Evolutionary conservation across 2,329 filamentous ascomycete species (phyloP).

Genomic region (Diaporthe velutina): DNA sequence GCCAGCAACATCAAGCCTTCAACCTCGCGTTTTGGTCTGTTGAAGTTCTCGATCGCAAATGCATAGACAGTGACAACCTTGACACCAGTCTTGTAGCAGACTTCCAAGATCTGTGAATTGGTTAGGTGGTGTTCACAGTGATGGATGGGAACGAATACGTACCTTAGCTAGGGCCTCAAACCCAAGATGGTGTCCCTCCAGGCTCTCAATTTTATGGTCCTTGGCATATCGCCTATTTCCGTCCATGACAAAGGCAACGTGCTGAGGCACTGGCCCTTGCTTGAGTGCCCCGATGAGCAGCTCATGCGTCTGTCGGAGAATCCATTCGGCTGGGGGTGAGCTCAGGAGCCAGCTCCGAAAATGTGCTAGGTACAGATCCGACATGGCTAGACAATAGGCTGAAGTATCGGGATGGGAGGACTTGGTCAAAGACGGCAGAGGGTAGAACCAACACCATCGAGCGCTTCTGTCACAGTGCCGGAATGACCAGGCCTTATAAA

Average conservation of each 20-base stretch:
- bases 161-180: conserved; percentile 95
- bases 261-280: conserved; percentile 92
- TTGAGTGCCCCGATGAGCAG: conserved; percentile 88
- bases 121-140: background rate
- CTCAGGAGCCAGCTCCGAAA: conserved; percentile 79
- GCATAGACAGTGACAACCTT: conserved; percentile 98
- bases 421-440: background rate
- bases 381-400: conserved; percentile 54
- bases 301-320: conserved; percentile 82
- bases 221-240: conserved; percentile 94
- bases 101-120: conserved; percentile 81
- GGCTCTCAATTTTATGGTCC: conserved; percentile 91
- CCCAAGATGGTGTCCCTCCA: conserved; percentile 94
- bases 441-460: background rate
- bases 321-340: conserved; percentile 93
- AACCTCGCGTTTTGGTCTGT: conserved; percentile 95
- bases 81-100: conserved; percentile 98
- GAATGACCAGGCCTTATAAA: background rate
- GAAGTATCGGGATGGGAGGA: background rate
- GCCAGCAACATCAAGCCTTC: conserved; percentile 98
- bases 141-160: conserved; percentile 8
- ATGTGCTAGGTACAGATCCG: conserved; percentile 64
- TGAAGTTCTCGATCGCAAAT: conserved; percentile 99
- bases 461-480: background rate
- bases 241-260: conserved; percentile 99